Evolutionary conservation across 2,329 filamentous ascomycete genomes (phyloP), one percentile per base, ranked within the genome.

Genomic region (Seiridium unicorne): DNA sequence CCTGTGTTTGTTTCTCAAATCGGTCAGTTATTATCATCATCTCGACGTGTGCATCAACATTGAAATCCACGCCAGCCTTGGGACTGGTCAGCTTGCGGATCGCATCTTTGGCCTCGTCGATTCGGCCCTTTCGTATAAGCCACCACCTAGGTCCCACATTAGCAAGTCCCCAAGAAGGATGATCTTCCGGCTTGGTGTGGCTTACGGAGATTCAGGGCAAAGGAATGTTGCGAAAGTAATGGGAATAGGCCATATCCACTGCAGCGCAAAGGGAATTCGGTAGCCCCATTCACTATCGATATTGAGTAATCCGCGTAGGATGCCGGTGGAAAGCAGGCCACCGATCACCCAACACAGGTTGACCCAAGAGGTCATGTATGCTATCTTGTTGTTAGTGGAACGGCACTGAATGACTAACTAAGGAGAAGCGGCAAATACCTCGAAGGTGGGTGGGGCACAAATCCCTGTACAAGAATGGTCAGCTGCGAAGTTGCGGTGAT

Each of bases 211-310:
- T n/a, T 61, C 59, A 18, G 59, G 59, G 48, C 55, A 46, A 34
- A 61, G 31, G 42, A 57, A 36, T 3, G 59, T 58, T 6, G 55
- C 55, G 32, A 58, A 32, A 10, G 51, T 54, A 26, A 61, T 51
- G 32, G 59, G 59, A 44, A 58, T 58, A 7, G 59, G 59, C 59
- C 59, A 61, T n/a, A 61, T 36, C 59, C 59, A 61, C 11, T 61
- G 59, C 3, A 61, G 18, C 6, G 59, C 59, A 40, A 61, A 61
- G 2, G 59, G 59, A 26, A 61, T 61, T 9, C 55, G 47, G 18
- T 61, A 61, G n/a, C 55, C 59, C 54, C 57, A 59, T 40, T 61
- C 49, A 13, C 36, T 48, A n/a, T 55, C 36, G 5, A 58, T 55
- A 18, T 61, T 59, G 51, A 61, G 51, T 9, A 59, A 35, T 5